phyloP scores from a whole-genome alignment of 23 red algal species.

The Pyropia yezoensis region DNA sequence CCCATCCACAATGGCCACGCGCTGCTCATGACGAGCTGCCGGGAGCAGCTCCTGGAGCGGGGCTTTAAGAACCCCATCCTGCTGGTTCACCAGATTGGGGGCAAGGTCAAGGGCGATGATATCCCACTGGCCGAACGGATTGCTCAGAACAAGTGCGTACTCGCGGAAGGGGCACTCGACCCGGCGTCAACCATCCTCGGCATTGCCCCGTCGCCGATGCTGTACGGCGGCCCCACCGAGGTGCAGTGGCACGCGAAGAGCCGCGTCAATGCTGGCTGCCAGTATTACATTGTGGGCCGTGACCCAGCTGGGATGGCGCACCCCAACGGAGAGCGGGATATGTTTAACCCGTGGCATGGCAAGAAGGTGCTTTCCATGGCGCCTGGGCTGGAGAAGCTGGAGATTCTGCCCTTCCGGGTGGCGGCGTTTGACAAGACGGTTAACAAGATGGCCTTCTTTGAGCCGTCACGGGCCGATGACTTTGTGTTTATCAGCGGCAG shows the following conservation, averaged over 20 bases:
- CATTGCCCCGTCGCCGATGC: conserved; percentile 96
- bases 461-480: conserved; percentile 86
- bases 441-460: conserved; percentile 92
- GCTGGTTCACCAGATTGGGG: conserved; percentile 97
- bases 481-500: conserved; percentile 96
- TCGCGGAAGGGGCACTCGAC: conserved; percentile 83
- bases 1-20: conserved; percentile 99
- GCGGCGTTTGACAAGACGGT: conserved; percentile 89
- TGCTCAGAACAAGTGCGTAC: conserved; percentile 78
- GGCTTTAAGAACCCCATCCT: conserved; percentile 93
- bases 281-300: conserved; percentile 97
- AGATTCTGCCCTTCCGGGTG: conserved; percentile 97
- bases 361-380: conserved; percentile 94
- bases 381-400: conserved; percentile 89
- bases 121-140: conserved; percentile 85
- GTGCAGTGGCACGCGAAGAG: conserved; percentile 99
- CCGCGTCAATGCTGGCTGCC: conserved; percentile 95
- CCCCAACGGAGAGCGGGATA: conserved; percentile 76
- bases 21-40: conserved; percentile 79
- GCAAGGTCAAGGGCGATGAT: conserved; percentile 94
- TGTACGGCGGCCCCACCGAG: conserved; percentile 95
- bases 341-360: conserved; percentile 97
- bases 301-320: conserved; percentile 98
- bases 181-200: conserved; percentile 83
- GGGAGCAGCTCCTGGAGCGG: conserved; percentile 70